These are phyloP conservation scores for Pyropia haitanensis DNA, from an alignment of 23 red algal genomes.

Conservation along the genomic window DNA sequence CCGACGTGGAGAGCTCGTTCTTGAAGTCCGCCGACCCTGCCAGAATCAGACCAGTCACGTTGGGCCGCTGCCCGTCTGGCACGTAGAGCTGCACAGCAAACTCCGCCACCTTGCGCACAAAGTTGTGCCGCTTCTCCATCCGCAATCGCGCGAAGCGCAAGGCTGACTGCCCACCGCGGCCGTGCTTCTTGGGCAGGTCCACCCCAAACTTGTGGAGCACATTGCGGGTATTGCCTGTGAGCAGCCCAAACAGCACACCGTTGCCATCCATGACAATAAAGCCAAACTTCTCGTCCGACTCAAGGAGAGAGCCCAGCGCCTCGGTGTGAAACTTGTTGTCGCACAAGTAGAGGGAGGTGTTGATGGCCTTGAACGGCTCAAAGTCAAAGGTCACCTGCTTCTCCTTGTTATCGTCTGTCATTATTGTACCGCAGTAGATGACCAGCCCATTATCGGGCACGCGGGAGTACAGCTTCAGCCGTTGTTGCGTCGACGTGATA, in stretches of 20 bases:
- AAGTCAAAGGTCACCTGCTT: slow-evolving; percentile 92
- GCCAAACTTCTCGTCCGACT: slow-evolving; percentile 96
- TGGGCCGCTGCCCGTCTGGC: slow-evolving; percentile 86
- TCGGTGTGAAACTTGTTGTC: slow-evolving; percentile 97
- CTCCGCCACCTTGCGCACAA: slow-evolving; percentile 86
- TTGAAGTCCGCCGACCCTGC: slow-evolving; percentile 99
- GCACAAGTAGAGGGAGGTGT: slow-evolving; percentile 93
- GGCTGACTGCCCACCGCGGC: slow-evolving; percentile 95
- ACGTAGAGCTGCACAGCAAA: slow-evolving; percentile 86
- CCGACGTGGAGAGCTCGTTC: slow-evolving; percentile 78
- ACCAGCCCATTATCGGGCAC: slow-evolving; percentile 89
- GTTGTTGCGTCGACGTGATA: slow-evolving; percentile 97
- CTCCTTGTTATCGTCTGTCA: slow-evolving; percentile 96
- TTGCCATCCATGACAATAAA: slow-evolving; percentile 99
- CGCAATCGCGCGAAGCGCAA: slow-evolving; percentile 93
- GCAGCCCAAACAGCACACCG: slow-evolving; percentile 78
- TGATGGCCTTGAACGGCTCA: slow-evolving; percentile 99
- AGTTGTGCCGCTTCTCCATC: slow-evolving; percentile 97
- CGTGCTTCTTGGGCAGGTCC: slow-evolving; percentile 98
- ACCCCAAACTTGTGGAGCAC: slow-evolving; percentile 90
- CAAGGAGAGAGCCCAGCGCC: slow-evolving; percentile 73
- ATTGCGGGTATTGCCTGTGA: slow-evolving; percentile 80
- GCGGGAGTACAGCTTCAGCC: slow-evolving; percentile 90
- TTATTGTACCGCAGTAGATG: slow-evolving; percentile 93
- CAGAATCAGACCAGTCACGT: slow-evolving; percentile 90